phyloP scores from a whole-genome alignment of 23 red algal genomes.

The Gracilaria caudata region DNA sequence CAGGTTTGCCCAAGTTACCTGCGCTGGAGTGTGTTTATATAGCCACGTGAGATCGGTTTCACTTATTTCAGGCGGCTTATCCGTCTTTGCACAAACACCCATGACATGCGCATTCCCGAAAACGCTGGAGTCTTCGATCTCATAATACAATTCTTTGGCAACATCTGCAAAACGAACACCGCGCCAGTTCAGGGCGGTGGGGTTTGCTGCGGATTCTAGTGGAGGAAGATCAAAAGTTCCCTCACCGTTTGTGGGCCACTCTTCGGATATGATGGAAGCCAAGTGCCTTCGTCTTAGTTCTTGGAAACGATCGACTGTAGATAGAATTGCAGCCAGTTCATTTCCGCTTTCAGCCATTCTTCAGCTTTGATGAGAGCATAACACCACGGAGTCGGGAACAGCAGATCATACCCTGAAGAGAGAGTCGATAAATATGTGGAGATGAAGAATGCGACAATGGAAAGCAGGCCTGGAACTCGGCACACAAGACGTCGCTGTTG shows the following conservation, averaged over 20 bases:
- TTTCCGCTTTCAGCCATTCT: no score
- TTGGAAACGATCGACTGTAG: no score
- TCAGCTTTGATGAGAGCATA: no score
- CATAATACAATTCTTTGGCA: not conserved
- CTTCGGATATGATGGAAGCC: no score
- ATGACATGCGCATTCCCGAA: not conserved
- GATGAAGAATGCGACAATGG: no score
- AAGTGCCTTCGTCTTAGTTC: no score
- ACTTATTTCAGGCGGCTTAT: not conserved
- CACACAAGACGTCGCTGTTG: no score
- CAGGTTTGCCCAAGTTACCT: not conserved
- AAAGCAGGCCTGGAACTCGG: no score
- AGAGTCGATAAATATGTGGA: no score
- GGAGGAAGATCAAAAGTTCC: slow-evolving; percentile 10
- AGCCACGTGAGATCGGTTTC: not conserved
- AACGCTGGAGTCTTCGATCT: not conserved
- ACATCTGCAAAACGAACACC: slow-evolving; percentile 3
- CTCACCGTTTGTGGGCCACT: slow-evolving; percentile 3
- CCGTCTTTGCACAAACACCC: not conserved
- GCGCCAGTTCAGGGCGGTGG: not conserved
- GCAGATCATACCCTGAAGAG: no score
- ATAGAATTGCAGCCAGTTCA: no score
- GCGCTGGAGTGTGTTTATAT: not conserved
- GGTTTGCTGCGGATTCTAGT: not conserved
- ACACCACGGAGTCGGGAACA: no score